Percentiles rank a stretch among this genome's conserved stretches.
These are phyloP conservation scores for Amaranthus palmeri DNA, from an alignment of 148 eudicot genomes.

Conservation along the genomic window DNA sequence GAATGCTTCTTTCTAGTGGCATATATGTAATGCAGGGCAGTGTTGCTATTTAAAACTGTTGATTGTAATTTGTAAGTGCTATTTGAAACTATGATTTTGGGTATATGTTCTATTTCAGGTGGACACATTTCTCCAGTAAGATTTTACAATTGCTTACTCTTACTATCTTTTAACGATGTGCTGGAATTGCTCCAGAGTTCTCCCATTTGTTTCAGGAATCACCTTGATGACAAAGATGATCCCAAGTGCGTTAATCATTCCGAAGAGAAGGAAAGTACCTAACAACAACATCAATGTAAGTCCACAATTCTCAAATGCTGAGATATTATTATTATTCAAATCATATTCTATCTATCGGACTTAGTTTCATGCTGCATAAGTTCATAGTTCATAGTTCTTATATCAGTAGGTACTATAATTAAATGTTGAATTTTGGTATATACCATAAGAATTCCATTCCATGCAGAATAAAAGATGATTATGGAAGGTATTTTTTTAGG, in stretches of 20 bases:
- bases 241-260: slow-evolving; percentile 48
- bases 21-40: too few species aligned
- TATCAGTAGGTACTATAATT: too few species aligned
- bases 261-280: slow-evolving; percentile 77
- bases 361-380: neutral
- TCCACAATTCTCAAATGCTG: neutral
- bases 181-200: slow-evolving; percentile 78
- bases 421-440: neutral
- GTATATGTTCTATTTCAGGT: neutral
- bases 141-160: neutral
- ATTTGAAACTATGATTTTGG: too few species aligned
- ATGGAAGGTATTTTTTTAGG: too few species aligned
- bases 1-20: too few species aligned
- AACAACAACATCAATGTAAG: neutral
- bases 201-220: slow-evolving; percentile 90
- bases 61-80: too few species aligned
- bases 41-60: neutral
- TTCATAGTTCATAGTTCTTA: too few species aligned
- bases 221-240: slow-evolving; percentile 51
- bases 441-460: slow-evolving; percentile 89
- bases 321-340: too few species aligned
- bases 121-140: neutral
- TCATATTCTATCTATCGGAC: too few species aligned
- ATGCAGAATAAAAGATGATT: slow-evolving; percentile 14
- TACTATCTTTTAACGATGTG: slow-evolving; percentile 44